Evolutionary conservation across 306 rosid species (phyloP).

Genomic region (Castanea mollissima): DNA sequence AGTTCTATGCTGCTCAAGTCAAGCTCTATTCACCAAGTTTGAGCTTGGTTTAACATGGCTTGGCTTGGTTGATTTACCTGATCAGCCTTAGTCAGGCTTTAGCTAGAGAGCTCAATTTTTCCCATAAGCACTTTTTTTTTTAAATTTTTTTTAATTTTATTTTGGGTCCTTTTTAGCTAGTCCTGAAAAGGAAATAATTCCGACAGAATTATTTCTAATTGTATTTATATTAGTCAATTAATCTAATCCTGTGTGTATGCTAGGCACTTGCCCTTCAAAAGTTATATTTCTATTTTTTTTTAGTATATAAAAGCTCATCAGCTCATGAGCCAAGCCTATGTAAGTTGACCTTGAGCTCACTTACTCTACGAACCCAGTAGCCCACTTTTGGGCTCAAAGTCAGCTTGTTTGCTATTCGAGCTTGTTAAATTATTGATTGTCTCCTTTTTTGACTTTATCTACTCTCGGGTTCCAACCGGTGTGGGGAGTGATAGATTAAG

Average conservation of each 20-base stretch:
- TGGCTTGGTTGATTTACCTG: background rate
- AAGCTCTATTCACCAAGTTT: background rate
- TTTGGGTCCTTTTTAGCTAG: too few relatives aligned
- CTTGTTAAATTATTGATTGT: background rate
- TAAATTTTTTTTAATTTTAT: background rate
- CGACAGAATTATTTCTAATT: background rate
- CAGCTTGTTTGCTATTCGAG: background rate
- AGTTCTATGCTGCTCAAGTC: background rate
- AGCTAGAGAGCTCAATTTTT: background rate
- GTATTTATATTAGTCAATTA: background rate
- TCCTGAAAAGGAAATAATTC: too few relatives aligned
- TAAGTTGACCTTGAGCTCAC: background rate
- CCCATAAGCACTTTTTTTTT: background rate
- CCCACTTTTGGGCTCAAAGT: background rate
- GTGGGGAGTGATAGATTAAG: too few relatives aligned
- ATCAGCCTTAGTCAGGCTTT: background rate
- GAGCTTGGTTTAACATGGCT: background rate
- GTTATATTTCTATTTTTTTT: too few relatives aligned
- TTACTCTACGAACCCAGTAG: background rate
- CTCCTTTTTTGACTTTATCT: too few relatives aligned
- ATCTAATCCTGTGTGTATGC: background rate
- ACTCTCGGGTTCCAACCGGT: too few relatives aligned
- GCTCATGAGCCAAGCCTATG: background rate
- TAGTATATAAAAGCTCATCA: background rate
- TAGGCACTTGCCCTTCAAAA: too few relatives aligned